Evolutionary conservation across 2,329 filamentous ascomycete genomes (phyloP).

Genomic region (Verticillium klebahnii): DNA sequence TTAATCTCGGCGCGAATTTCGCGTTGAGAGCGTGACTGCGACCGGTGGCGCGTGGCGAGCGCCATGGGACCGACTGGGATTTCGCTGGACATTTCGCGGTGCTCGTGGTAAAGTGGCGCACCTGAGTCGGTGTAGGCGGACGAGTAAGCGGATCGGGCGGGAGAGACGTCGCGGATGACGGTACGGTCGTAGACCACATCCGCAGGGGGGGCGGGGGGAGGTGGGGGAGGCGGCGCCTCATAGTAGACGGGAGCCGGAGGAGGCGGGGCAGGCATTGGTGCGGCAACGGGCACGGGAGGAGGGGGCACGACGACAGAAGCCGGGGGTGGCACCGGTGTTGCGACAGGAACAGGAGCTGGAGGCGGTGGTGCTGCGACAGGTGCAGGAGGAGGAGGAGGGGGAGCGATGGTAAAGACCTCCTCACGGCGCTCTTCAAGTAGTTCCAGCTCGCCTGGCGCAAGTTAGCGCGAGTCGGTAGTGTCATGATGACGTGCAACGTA

Average conservation of each 20-base stretch:
- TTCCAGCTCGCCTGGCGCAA: slow-evolving; percentile 36
- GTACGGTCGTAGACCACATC: slow-evolving; percentile 42
- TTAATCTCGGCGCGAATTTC: slow-evolving; percentile 71
- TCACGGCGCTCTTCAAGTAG: slow-evolving; percentile 44
- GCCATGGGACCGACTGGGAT: slow-evolving; percentile 34
- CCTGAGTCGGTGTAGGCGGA: slow-evolving; percentile 31
- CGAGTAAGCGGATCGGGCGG: slow-evolving; percentile 27
- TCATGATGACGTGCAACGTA: slow-evolving; percentile 22
- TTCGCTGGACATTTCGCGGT: slow-evolving; percentile 22
- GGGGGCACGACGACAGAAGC: slow-evolving; percentile 15
- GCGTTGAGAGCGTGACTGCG: slow-evolving; percentile 39
- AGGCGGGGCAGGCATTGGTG: slow-evolving; percentile 11
- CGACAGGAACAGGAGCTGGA: background rate
- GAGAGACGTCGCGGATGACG: slow-evolving; percentile 45
- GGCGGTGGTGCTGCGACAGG: background rate
- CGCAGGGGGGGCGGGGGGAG: slow-evolving; percentile 16
- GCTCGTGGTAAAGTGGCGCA: slow-evolving; percentile 14
- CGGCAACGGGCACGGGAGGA: slow-evolving; percentile 13
- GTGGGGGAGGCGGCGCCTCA: slow-evolving; percentile 24
- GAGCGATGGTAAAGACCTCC: slow-evolving; percentile 32
- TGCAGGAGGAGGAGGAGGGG: slow-evolving; percentile 2
- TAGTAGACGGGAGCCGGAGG: slow-evolving; percentile 25
- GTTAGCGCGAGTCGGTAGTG: background rate
- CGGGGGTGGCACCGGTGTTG: slow-evolving; percentile 16
- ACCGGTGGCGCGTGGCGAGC: slow-evolving; percentile 31